These are phyloP conservation scores for Hypericum perforatum DNA, from an alignment of 345 rosid species.

Conservation along the genomic window DNA sequence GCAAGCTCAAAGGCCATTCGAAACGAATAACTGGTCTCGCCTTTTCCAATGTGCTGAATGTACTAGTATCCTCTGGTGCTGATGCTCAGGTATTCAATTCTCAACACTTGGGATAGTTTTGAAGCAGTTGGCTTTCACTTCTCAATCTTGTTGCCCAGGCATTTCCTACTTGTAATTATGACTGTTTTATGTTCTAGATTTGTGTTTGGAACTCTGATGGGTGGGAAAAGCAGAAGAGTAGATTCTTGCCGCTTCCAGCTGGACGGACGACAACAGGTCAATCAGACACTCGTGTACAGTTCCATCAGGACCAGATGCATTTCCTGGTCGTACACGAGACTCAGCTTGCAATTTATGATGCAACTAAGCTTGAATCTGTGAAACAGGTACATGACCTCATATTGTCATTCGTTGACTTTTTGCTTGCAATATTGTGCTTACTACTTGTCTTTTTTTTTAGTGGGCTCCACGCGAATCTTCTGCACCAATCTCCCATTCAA, in stretches of 20 bases:
- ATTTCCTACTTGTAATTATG: too few species aligned
- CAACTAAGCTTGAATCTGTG: slow-evolving; percentile 20
- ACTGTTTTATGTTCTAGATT: slow-evolving; percentile 11
- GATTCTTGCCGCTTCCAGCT: slow-evolving; percentile 18
- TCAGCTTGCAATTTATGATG: slow-evolving; percentile 26
- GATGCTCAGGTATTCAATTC: slow-evolving; percentile 28
- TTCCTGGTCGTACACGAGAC: slow-evolving; percentile 24
- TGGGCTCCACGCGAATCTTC: slow-evolving; percentile 17
- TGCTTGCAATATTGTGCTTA: background rate
- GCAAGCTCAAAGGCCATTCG: slow-evolving; percentile 32
- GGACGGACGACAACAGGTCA: slow-evolving; percentile 4
- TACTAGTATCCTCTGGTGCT: slow-evolving; percentile 38
- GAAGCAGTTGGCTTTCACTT: too few species aligned
- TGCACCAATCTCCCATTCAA: slow-evolving; percentile 25
- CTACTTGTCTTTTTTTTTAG: slow-evolving; percentile 13
- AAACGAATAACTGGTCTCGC: slow-evolving; percentile 33
- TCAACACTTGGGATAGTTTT: too few species aligned
- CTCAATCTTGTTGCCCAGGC: too few species aligned
- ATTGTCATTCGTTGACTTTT: background rate
- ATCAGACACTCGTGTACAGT: slow-evolving; percentile 24
- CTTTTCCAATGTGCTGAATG: slow-evolving; percentile 26
- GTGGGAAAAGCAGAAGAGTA: slow-evolving; percentile 25
- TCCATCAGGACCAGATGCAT: slow-evolving; percentile 32
- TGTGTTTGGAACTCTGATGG: slow-evolving; percentile 27
- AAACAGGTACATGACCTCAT: slow-evolving; percentile 18